phyloP scores from a whole-genome alignment of 2,329 filamentous ascomycete species.

The Trichoderma cornu-damae region DNA sequence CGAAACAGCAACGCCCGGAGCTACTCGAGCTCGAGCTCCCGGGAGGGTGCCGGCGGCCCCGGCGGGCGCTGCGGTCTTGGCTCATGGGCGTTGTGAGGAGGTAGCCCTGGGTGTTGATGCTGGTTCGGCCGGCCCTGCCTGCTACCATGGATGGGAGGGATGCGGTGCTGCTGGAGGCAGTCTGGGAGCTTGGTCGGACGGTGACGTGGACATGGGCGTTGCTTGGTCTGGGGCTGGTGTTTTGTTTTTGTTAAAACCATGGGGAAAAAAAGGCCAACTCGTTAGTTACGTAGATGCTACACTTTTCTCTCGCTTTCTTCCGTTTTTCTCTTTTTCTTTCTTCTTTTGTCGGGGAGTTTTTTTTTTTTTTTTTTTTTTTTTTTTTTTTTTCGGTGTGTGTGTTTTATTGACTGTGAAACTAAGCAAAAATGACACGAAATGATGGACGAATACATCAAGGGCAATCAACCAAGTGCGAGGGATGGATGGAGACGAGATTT shows the following conservation, averaged over 20 bases:
- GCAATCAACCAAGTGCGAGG: not conserved
- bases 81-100: conserved; percentile 11
- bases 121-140: not conserved
- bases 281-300: not conserved
- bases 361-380: not conserved
- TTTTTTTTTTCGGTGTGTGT: not conserved
- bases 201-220: conserved; percentile 12
- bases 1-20: not conserved
- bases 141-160: not conserved
- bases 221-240: conserved; percentile 9
- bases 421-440: not conserved
- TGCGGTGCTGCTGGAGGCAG: not conserved
- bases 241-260: too few relatives aligned
- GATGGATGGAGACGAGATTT: not conserved
- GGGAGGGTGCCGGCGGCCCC: not conserved
- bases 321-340: too few relatives aligned
- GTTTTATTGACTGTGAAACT: not conserved
- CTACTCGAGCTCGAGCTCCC: not conserved
- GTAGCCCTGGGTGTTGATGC: conserved; percentile 14
- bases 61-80: not conserved
- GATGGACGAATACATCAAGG: not conserved
- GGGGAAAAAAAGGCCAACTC: not conserved
- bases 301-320: not conserved
- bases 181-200: conserved; percentile 1
- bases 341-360: not conserved